Conservation (phyloP, 2,329 filamentous ascomycete genomes). For the Fonsecaea multimorphosa region DNA sequence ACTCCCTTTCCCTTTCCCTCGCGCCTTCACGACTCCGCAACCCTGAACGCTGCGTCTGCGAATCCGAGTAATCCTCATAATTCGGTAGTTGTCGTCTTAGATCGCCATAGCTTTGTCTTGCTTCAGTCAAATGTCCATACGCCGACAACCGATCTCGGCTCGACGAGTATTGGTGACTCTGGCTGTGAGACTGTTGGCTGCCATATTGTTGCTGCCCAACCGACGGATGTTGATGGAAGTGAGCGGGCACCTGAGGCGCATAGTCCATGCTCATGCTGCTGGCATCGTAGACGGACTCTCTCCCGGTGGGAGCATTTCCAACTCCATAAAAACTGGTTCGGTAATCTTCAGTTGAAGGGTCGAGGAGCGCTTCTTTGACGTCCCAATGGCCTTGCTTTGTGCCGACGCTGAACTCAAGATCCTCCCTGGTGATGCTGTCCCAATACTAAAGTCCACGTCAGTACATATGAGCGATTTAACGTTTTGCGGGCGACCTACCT, state of each 20-base stretch:
- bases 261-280: conserved; percentile 39
- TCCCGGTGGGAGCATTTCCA: conserved; percentile 10
- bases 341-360: conserved; percentile 65
- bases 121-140: conserved; percentile 28
- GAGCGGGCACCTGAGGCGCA: conserved; percentile 22
- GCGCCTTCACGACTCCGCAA: conserved; percentile 20
- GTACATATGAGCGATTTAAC: conserved; percentile 27
- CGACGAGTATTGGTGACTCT: conserved; percentile 21
- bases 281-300: conserved; percentile 73
- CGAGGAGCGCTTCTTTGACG: conserved; percentile 85
- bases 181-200: conserved; percentile 3
- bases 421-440: conserved; percentile 98
- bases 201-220: conserved; percentile 10
- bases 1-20: conserved; percentile 26
- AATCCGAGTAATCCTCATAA: conserved; percentile 33
- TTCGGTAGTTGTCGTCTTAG: conserved; percentile 30
- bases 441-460: conserved; percentile 72
- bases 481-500: conserved; percentile 62
- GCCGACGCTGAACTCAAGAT: conserved; percentile 96
- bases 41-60: conserved; percentile 19
- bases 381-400: conserved; percentile 98
- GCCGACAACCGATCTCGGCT: conserved; percentile 28
- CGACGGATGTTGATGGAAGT: conserved; percentile 21
- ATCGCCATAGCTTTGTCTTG: conserved; percentile 33
- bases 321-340: conserved; percentile 52